phyloP scores from a whole-genome alignment of 23 red algal species.

The Gracilaria caudata region DNA sequence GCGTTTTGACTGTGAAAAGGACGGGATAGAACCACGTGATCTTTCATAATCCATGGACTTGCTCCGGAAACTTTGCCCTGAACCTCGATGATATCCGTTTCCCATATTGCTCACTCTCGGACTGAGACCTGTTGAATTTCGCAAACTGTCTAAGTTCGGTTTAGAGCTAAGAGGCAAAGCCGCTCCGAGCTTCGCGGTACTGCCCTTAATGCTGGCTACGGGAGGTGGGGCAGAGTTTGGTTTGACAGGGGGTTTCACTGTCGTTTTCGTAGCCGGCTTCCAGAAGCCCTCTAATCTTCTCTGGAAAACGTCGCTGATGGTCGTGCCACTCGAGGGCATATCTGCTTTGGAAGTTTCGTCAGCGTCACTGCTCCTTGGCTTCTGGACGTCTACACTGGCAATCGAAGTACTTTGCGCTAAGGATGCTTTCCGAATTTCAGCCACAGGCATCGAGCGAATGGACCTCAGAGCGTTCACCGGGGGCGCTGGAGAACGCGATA shows the following conservation, averaged over 20 bases:
- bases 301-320: conserved; percentile 62
- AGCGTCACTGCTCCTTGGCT: background rate
- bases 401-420: background rate
- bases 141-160: conserved; percentile 34
- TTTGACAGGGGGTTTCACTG: conserved; percentile 8
- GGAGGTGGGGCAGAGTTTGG: conserved; percentile 21
- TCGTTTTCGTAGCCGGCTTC: conserved; percentile 26
- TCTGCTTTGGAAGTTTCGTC: background rate
- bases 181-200: background rate
- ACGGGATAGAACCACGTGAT: background rate
- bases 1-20: conserved; percentile 29
- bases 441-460: conserved; percentile 25
- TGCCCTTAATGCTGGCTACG: conserved; percentile 11
- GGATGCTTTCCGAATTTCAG: conserved; percentile 10
- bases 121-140: conserved; percentile 31
- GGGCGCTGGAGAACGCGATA: background rate
- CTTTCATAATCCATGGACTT: conserved; percentile 43
- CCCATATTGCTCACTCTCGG: background rate
- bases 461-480: conserved; percentile 3
- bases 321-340: conserved; percentile 1
- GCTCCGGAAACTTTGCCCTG: conserved; percentile 27
- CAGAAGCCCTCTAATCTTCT: conserved; percentile 52
- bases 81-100: conserved; percentile 32
- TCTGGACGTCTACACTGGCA: background rate
- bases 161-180: conserved; percentile 22